Percentiles rank a stretch among this genome's conserved stretches.
Evolutionary conservation across 805 yeast genomes (phyloP).

Genomic region (Huiozyma sinensis): DNA sequence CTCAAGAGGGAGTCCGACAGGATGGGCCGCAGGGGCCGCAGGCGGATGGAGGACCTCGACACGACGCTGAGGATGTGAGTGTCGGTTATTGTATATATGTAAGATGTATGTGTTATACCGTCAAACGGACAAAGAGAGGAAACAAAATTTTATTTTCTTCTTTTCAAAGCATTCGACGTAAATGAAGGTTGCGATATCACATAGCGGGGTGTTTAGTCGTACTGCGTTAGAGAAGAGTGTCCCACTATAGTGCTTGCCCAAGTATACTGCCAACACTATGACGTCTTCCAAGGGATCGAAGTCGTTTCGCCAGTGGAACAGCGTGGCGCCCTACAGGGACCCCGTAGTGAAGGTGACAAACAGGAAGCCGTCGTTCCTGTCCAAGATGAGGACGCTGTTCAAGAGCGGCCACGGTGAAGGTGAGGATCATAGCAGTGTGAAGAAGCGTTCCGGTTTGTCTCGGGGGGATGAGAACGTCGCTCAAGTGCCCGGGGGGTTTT

Average conservation of each 20-base stretch:
- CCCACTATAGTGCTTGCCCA: no score
- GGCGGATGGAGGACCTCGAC: constrained; percentile 40
- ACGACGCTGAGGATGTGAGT: constrained; percentile 5
- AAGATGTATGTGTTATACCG: neutral
- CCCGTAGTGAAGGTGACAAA: constrained; percentile 2
- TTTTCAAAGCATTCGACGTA: neutral
- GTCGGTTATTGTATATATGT: neutral
- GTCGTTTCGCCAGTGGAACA: constrained; percentile 5
- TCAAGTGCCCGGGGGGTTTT: constrained; percentile 1
- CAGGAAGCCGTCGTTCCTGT: constrained; percentile 2
- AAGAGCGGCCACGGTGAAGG: neutral
- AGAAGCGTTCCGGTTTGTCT: no score
- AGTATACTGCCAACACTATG: neutral
- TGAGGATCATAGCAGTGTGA: no score
- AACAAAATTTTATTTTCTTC: neutral
- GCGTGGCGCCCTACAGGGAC: constrained; percentile 6
- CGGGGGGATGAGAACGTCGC: neutral
- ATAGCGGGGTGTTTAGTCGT: neutral
- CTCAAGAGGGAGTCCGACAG: constrained; percentile 80
- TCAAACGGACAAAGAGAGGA: neutral
- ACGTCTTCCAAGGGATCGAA: constrained; percentile 1
- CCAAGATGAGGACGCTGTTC: constrained; percentile 2
- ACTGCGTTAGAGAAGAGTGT: neutral
- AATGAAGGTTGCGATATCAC: neutral
- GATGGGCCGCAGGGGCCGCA: constrained; percentile 30